A percentile compares a stretch with the other conserved stretches of the same genome.
Conservation (phyloP, 495 filamentous ascomycete genomes). For the Chaetomium tenue region DNA sequence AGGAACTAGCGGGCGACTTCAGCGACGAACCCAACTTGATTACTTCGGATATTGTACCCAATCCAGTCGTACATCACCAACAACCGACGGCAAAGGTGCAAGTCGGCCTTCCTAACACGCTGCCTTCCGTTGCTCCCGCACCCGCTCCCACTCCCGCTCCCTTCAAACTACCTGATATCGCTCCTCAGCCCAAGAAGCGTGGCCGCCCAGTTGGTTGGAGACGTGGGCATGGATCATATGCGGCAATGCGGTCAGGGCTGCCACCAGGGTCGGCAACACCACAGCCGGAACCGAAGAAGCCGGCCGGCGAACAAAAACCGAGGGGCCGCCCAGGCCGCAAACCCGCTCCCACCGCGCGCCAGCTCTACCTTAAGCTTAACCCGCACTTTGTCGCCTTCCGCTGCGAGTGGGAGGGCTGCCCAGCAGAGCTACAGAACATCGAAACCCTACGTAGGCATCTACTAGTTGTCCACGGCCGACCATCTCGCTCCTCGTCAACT, state of each 20-base stretch:
- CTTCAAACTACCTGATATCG: not conserved
- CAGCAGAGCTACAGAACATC: slow-evolving; percentile 70
- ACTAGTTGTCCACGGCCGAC: slow-evolving; percentile 50
- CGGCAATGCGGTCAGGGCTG: slow-evolving; percentile 3
- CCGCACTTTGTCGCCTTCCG: slow-evolving; percentile 34
- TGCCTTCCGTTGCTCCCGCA: not conserved
- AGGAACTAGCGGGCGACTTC: not conserved
- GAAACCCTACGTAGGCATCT: slow-evolving; percentile 68
- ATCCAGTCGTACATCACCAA: not conserved
- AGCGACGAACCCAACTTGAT: slow-evolving; percentile 10
- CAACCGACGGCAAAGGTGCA: not conserved
- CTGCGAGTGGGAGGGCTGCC: slow-evolving; percentile 52
- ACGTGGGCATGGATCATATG: slow-evolving; percentile 26
- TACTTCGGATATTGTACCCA: slow-evolving; percentile 15
- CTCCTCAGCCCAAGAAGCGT: slow-evolving; percentile 31
- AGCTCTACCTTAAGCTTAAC: slow-evolving; percentile 29
- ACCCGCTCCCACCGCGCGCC: slow-evolving; percentile 25
- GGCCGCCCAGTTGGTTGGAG: slow-evolving; percentile 36
- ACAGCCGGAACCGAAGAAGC: slow-evolving; percentile 24
- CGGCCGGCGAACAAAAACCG: slow-evolving; percentile 23
- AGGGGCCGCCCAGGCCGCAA: slow-evolving; percentile 27
- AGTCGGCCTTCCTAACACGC: not conserved
- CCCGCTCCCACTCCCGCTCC: not conserved
- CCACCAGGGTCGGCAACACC: slow-evolving; percentile 16
- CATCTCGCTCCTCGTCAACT: not conserved